A percentile compares a stretch with the other conserved stretches of the same genome.
Evolutionary conservation across 2,329 filamentous ascomycete species (phyloP).

Genomic region (Ceratocystis ficicola): DNA sequence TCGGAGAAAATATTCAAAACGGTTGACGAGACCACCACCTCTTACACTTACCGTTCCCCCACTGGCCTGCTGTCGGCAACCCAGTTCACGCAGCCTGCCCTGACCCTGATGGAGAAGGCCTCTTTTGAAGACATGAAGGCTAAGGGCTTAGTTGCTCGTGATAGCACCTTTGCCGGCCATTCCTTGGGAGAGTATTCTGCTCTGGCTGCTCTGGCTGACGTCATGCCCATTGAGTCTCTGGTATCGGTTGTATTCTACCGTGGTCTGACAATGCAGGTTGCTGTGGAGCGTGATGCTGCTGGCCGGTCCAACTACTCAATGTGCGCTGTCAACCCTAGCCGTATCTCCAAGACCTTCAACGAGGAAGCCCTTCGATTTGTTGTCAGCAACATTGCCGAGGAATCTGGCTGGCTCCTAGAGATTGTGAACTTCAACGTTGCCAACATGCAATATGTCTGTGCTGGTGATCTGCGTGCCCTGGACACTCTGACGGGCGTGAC

Average conservation of each 20-base stretch:
- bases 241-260: slow-evolving; percentile 99
- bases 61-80: slow-evolving; percentile 91
- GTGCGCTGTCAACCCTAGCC: slow-evolving; percentile 97
- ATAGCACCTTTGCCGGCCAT: slow-evolving; percentile 96
- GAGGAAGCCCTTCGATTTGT: slow-evolving; percentile 95
- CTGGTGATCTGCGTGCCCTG: slow-evolving; percentile 57
- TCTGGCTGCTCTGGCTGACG: slow-evolving; percentile 86
- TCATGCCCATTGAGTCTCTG: slow-evolving; percentile 98
- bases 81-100: slow-evolving; percentile 93
- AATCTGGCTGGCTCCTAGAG: slow-evolving; percentile 89
- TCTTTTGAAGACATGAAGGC: slow-evolving; percentile 98
- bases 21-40: slow-evolving; percentile 81
- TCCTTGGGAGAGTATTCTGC: slow-evolving; percentile 97
- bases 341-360: slow-evolving; percentile 97
- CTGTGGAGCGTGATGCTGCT: slow-evolving; percentile 84
- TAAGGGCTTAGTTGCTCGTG: slow-evolving; percentile 87
- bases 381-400: slow-evolving; percentile 85
- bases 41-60: slow-evolving; percentile 93
- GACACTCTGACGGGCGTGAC: slow-evolving; percentile 66
- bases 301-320: slow-evolving; percentile 98
- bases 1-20: slow-evolving; percentile 99
- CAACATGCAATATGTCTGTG: slow-evolving; percentile 64
- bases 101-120: slow-evolving; percentile 99
- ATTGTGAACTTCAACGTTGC: slow-evolving; percentile 94
- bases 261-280: slow-evolving; percentile 97